These are phyloP conservation scores for Violaceomyces palustris DNA, from an alignment of 1,284 basidiomycete species.

Conservation along the genomic window DNA sequence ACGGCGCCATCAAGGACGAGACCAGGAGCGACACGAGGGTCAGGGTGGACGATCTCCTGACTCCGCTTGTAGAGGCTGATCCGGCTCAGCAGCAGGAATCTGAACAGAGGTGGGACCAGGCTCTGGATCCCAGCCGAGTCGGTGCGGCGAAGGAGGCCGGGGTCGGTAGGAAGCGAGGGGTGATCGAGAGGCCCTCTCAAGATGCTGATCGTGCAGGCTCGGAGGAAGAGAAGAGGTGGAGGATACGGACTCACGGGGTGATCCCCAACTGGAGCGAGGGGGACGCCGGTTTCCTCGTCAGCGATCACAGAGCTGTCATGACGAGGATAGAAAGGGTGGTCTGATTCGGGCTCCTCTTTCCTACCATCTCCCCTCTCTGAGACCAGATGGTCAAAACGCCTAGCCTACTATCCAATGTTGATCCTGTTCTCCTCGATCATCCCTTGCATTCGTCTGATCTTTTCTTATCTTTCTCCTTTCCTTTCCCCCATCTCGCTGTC, in stretches of 20 bases:
- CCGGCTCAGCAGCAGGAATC: background rate
- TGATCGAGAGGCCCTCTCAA: too few species aligned
- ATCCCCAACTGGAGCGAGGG: constrained; percentile 34
- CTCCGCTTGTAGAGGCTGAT: background rate
- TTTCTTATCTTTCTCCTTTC: too few species aligned
- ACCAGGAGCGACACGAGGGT: constrained; percentile 8
- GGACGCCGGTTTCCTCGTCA: constrained; percentile 31
- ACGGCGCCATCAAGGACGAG: constrained; percentile 14
- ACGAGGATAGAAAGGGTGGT: constrained; percentile 12
- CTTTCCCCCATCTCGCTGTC: too few species aligned
- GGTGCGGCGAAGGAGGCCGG: background rate
- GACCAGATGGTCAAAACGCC: too few species aligned
- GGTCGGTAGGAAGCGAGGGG: too few species aligned
- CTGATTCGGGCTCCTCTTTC: too few species aligned
- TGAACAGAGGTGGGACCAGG: background rate
- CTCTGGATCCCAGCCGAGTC: too few species aligned
- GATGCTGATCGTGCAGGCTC: too few species aligned
- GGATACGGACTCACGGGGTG: constrained; percentile 16
- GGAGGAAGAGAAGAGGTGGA: constrained; percentile 10
- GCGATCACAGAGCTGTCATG: constrained; percentile 32
- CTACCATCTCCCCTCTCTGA: too few species aligned
- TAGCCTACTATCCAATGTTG: too few species aligned
- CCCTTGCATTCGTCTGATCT: too few species aligned
- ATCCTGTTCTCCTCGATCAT: too few species aligned
- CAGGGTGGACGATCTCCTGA: background rate